These are phyloP conservation scores for Lentinula aciculospora DNA, from an alignment of 768 basidiomycete genomes.

Conservation along the genomic window DNA sequence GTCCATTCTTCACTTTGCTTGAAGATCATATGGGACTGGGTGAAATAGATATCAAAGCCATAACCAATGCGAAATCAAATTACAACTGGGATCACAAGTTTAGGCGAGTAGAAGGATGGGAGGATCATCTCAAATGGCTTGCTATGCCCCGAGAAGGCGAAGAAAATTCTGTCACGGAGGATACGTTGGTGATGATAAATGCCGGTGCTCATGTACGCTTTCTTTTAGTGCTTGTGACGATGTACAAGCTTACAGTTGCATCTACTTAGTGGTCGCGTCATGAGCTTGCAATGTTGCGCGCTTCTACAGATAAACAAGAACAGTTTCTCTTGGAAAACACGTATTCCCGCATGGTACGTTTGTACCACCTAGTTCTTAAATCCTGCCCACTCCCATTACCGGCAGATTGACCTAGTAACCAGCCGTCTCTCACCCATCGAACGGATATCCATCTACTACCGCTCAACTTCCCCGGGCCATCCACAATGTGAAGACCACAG, in stretches of 20 bases:
- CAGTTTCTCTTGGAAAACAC: conserved; percentile 22
- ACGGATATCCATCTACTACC: conserved; percentile 18
- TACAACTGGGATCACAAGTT: conserved; percentile 21
- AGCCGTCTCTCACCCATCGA: conserved; percentile 16
- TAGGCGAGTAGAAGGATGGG: conserved; percentile 21
- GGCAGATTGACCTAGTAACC: conserved; percentile 16
- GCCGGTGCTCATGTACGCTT: conserved; percentile 21
- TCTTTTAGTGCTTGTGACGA: background rate
- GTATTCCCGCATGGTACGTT: conserved; percentile 21
- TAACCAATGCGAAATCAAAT: conserved; percentile 19
- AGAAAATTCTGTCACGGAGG: conserved; percentile 18
- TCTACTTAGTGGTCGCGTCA: conserved; percentile 21
- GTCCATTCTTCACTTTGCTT: conserved; percentile 23
- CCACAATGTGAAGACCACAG: conserved; percentile 16
- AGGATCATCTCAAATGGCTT: conserved; percentile 18
- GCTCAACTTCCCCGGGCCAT: conserved; percentile 22
- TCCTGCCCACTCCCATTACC: background rate
- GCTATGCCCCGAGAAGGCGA: conserved; percentile 16
- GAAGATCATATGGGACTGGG: conserved; percentile 24
- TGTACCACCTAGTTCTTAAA: background rate
- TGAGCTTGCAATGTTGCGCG: conserved; percentile 21
- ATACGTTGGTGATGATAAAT: conserved; percentile 23
- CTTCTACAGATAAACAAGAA: conserved; percentile 18
- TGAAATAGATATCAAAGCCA: conserved; percentile 19
- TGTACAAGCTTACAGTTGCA: background rate